Base-by-base conservation (phyloP, 495 filamentous ascomycete genomes). In the Parathielavia appendiculata region DNA sequence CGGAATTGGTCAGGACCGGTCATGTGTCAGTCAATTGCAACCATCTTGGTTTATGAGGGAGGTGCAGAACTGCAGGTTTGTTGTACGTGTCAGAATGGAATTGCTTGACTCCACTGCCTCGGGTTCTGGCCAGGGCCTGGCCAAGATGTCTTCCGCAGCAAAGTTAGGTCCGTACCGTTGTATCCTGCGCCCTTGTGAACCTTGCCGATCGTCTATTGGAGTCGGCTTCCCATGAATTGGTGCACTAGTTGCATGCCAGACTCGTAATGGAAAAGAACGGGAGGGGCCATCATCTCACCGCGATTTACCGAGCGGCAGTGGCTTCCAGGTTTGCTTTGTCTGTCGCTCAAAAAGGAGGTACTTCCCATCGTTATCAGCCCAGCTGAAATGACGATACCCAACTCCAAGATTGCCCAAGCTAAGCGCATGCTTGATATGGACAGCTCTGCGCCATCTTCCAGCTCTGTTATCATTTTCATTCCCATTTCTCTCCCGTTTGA, bases 361-460 rank as follows among this genome's bases (percentile, higher is more conserved):
- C 10, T n/a, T 16, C 17, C 5, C 43, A n/a, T 55, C n/a, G 26
- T 30, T 30, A 46, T 23, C 52, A 44, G 23, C 40, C 40, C 40
- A 46, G 52, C 41, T 47, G 53, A 56, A 39, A 53, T 53, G 51
- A 53, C 5, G 53, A 56, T 45, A n/a, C 53, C 53, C 53, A 14
- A 47, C 30, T 30, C 53, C 41, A 39, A 47, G 46, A 38, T 46
- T 47, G 53, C 19, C n/a, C 16, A n/a, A 38, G 41, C 41, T 46
- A 20, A 26, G 38, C 10, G 9, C 22, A 11, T 46, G 9, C 26
- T 38, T 46, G 41, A 35, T 56, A 47, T 56, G 53, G 34, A 36
- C 40, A 36, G 53, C 53, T 47, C 26, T 22, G 16, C 30, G 26
- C 40, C 40, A 16, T 34, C 14, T 19, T 17, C 4, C 7, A 14